Evolutionary conservation across 2,329 filamentous ascomycete genomes (phyloP), one percentile per base, ranked within the genome.

Genomic region (Malbranchea cinnamomea): DNA sequence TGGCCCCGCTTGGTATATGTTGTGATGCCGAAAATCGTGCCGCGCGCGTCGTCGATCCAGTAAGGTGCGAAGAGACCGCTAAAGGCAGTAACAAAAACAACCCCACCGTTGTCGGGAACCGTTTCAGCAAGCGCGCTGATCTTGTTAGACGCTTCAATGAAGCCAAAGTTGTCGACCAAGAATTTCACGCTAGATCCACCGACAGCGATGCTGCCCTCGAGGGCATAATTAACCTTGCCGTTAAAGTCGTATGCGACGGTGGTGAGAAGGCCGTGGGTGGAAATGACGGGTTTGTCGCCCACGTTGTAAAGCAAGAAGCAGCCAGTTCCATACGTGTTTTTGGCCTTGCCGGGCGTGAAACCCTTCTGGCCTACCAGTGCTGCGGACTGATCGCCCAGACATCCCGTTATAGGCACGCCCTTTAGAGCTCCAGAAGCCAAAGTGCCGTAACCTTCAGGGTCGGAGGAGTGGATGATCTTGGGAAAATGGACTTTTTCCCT

Each of bases 1-100:
- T 93, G 84, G 11, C 81, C 82, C 44, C 75, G 75, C 47, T 83
- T 68, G 0, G 84, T 93, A 57, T 84, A 78, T 44, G 85, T 78
- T 0, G 82, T 89, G 40, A 91, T 76, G 26, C 82, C 82, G 45
- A 87, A 73, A 31, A 89, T 72, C 3, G 84, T 92, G 32, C 84
- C 84, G 50, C 84, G 78, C 11, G 83, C 83, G 56, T 92, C 81
- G 48, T 92, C 83, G 37, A 92, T 87, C 84, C 84, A 93, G 56
- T 93, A 93, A 0, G 84, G 84, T 1, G 84, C 84, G 50, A 92
- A 92, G 2, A 93, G 66, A 30, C 84, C 84, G 52, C 78, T 84
- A 51, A 93, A 93, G 1, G 84, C 84, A 2, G 84, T 93, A 36
- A 93, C 84, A 45, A 93, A 75, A 13, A 85, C 72, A 32, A 84